phyloP scores from a whole-genome alignment of 148 eudicot species.

The Rhododendron ferrugineum region DNA sequence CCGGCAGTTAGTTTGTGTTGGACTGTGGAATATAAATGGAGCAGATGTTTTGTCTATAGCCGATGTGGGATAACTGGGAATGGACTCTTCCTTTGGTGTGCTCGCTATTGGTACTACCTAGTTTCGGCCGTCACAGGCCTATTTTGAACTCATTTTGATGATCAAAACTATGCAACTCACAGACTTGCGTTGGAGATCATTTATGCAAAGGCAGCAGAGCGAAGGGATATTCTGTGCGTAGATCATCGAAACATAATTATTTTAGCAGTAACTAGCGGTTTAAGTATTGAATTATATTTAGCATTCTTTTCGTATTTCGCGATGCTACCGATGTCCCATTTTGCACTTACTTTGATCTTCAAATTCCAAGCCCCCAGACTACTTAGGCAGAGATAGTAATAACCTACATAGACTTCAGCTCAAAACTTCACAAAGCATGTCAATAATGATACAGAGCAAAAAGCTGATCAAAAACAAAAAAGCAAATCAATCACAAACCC shows the following conservation, averaged over 20 bases:
- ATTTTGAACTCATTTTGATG: neutral
- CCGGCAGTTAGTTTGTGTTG: neutral
- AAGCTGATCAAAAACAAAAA: too few species aligned
- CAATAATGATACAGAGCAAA: too few species aligned
- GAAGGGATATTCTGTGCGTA: neutral
- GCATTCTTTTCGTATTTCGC: neutral
- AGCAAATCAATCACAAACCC: too few species aligned
- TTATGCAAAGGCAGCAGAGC: too few species aligned
- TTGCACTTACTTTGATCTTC: neutral
- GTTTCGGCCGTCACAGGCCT: neutral
- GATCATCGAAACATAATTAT: neutral
- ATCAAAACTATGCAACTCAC: neutral
- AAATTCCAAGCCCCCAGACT: too few species aligned
- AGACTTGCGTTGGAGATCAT: neutral
- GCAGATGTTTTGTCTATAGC: neutral
- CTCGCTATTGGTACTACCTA: neutral
- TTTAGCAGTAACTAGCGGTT: neutral
- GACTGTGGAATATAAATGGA: neutral
- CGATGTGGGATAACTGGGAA: neutral
- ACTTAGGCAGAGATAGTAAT: too few species aligned
- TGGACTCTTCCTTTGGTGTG: neutral
- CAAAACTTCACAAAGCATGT: too few species aligned
- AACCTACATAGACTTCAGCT: too few species aligned
- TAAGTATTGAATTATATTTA: neutral
- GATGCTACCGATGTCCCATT: neutral